These are phyloP conservation scores for Trichosanthes cucumerina DNA, from an alignment of 306 rosid species.

Conservation along the genomic window DNA sequence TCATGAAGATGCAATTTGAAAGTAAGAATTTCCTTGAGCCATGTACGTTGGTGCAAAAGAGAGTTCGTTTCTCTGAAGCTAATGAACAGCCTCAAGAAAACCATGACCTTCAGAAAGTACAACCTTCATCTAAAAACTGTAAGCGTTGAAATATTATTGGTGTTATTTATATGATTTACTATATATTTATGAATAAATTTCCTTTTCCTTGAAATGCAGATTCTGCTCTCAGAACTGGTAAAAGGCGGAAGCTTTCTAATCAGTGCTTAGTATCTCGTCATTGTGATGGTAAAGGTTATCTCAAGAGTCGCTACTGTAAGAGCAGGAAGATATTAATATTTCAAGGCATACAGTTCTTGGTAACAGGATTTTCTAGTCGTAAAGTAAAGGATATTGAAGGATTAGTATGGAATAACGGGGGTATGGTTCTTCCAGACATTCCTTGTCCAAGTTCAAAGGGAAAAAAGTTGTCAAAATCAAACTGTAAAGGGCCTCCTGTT, in stretches of 20 bases:
- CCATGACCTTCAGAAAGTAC: conserved; percentile 27
- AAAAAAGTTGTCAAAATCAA: conserved; percentile 31
- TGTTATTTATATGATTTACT: neutral
- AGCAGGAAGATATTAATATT: conserved; percentile 37
- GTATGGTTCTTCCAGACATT: conserved; percentile 54
- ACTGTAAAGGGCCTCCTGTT: conserved; percentile 42
- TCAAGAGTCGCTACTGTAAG: conserved; percentile 21
- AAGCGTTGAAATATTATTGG: conserved; percentile 4
- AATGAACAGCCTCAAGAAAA: conserved; percentile 30
- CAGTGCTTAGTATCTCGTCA: conserved; percentile 17
- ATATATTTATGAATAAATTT: neutral
- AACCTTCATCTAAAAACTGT: conserved; percentile 30
- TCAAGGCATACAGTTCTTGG: conserved; percentile 61
- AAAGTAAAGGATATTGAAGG: conserved; percentile 48
- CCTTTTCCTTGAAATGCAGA: conserved; percentile 29
- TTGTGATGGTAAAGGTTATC: conserved; percentile 18
- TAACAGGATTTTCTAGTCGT: conserved; percentile 65
- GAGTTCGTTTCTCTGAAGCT: conserved; percentile 52
- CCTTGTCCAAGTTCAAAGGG: conserved; percentile 45
- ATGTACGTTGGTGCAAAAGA: conserved; percentile 32
- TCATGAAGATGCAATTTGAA: conserved; percentile 16
- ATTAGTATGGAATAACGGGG: conserved; percentile 62
- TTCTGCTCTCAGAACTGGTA: conserved; percentile 25
- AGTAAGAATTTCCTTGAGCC: conserved; percentile 18
- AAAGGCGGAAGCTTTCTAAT: conserved; percentile 28